Evolutionary conservation across 305 asterid genomes (phyloP), one percentile per base, ranked within the genome.

Genomic region (Fraxinus albicans): DNA sequence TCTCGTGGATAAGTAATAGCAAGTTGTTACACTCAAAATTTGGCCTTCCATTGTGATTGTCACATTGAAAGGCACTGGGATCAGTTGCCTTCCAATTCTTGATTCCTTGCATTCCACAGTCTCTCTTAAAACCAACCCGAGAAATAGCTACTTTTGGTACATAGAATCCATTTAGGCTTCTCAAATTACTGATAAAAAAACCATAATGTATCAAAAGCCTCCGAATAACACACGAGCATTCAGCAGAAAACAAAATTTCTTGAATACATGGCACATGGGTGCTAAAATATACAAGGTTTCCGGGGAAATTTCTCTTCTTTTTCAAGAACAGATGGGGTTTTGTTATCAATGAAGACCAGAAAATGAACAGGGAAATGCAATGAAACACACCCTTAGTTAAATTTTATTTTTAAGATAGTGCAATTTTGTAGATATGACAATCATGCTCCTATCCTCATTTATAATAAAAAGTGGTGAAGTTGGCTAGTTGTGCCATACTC

Each of bases 81-180:
- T 92, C 4, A 94, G 98, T 82, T 96, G 98, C 93, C 94, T 96
- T 40, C 98, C 98, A 9, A 96, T 93, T 88, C 99, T 92, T 34
- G 99, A 96, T 82, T 96, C 99, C 88, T 96, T 96, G 87, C 98
- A 96, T 85, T 89, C 97, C 79, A 93, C 90, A 21, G 36, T 4
- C 85, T 84, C 90, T 33, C 86, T 87, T 86, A 4, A 82, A 85
- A 44, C 78, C 86, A 38, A 83, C 85, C 33, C 89, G 88, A 50
- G 85, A 83, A 29, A 83, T 53, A 44, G 89, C 60, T 79, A 87
- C 84, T 78, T 85, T 81, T 1, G 88, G 76, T 69, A 79, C 89
- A 83, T 85, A 90, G 58, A 94, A 69, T 38, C 89, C 89, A 85
- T 81, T 88, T 29, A 90, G 81, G 86, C 88, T 84, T 84, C 86